phyloP scores from a whole-genome alignment of 1,284 basidiomycete species.

The Cerrena zonata region DNA sequence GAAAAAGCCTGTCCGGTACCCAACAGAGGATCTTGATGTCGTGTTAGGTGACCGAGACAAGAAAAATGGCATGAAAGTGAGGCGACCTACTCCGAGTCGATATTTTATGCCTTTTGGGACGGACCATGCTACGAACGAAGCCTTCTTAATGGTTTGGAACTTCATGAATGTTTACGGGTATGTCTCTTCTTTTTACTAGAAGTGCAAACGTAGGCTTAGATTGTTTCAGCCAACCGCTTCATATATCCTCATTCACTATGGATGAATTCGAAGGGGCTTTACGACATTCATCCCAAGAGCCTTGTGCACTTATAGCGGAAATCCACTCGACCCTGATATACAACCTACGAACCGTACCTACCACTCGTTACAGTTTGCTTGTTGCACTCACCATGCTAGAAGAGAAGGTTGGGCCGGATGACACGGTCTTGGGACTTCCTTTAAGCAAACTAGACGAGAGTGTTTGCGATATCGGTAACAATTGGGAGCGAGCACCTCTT shows the following conservation, averaged over 20 bases:
- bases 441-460: slow-evolving; percentile 54
- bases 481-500: slow-evolving; percentile 74
- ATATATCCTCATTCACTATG: slow-evolving; percentile 85
- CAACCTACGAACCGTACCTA: slow-evolving; percentile 74
- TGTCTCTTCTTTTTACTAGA: slow-evolving; percentile 19
- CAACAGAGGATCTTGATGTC: slow-evolving; percentile 79
- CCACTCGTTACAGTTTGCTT: slow-evolving; percentile 64
- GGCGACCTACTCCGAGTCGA: slow-evolving; percentile 64
- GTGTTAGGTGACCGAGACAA: slow-evolving; percentile 72
- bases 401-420: slow-evolving; percentile 36
- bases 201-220: slow-evolving; percentile 1
- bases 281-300: slow-evolving; percentile 67
- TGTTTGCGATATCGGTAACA: slow-evolving; percentile 70
- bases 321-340: slow-evolving; percentile 87
- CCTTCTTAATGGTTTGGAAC: slow-evolving; percentile 86
- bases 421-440: slow-evolving; percentile 44
- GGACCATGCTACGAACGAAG: slow-evolving; percentile 68
- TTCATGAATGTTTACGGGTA: slow-evolving; percentile 90
- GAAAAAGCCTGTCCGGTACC: slow-evolving; percentile 84
- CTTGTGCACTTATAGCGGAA: slow-evolving; percentile 78
- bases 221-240: slow-evolving; percentile 70
- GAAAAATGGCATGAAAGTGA: slow-evolving; percentile 63
- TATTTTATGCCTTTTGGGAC: slow-evolving; percentile 72
- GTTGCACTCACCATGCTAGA: slow-evolving; percentile 52
- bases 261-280: slow-evolving; percentile 91